A percentile compares a stretch with the other conserved stretches of the same genome.
These are phyloP conservation scores for Blastobotrys serpentis DNA, from an alignment of 1,139 yeast species.

Conservation along the genomic window DNA sequence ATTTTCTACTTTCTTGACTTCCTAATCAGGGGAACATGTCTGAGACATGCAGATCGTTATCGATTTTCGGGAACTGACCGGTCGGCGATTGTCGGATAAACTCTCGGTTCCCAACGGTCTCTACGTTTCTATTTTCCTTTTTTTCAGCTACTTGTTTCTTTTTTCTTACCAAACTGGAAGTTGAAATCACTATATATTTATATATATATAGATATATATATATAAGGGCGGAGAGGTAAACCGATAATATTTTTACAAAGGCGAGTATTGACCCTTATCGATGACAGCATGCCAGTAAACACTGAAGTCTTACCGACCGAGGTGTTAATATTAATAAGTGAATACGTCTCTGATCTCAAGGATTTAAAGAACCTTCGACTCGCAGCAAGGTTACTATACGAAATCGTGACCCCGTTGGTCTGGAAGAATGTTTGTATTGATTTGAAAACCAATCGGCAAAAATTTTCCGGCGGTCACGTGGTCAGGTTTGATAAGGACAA, in stretches of 20 bases:
- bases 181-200: neutral
- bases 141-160: constrained; percentile 1
- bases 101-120: too few species aligned
- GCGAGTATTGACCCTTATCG: too few species aligned
- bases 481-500: neutral
- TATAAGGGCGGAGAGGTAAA: too few species aligned
- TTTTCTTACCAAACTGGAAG: neutral
- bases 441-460: neutral
- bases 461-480: neutral
- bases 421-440: constrained; percentile 3
- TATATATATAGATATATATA: neutral
- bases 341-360: neutral
- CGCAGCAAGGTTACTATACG: neutral
- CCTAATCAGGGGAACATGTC: neutral
- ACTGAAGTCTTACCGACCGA: neutral
- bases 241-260: too few species aligned
- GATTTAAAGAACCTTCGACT: constrained; percentile 4
- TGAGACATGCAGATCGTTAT: neutral
- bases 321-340: neutral
- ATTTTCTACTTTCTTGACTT: neutral
- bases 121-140: neutral
- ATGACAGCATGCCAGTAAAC: neutral
- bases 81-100: too few species aligned
- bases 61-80: too few species aligned
- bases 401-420: neutral